Percentiles rank a stretch among this genome's conserved stretches.
Evolutionary conservation across 164 flowering plant genomes (phyloP).

Genomic region (Santalum album): DNA sequence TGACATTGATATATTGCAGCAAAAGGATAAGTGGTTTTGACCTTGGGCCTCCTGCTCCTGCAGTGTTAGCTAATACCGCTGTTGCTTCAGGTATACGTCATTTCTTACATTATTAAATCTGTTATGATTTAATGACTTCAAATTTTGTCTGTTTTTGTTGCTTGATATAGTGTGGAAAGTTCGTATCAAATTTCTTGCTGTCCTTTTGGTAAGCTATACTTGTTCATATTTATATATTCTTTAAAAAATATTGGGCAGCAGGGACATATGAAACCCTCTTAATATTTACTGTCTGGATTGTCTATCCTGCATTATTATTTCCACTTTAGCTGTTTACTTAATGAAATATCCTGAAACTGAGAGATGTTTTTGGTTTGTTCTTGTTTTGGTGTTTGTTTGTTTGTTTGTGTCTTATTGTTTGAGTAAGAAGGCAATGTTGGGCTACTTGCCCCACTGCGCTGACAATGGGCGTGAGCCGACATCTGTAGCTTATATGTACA

Average conservation of each 20-base stretch:
- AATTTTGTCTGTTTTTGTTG: constrained; percentile 14
- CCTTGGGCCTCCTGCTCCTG: constrained; percentile 86
- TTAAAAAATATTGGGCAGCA: neutral
- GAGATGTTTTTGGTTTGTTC: constrained; percentile 59
- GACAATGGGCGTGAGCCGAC: constrained; percentile 98
- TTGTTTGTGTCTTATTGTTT: constrained; percentile 74
- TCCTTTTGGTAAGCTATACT: constrained; percentile 65
- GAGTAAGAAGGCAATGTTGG: constrained; percentile 96
- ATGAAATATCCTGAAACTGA: constrained; percentile 68
- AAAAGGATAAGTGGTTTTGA: constrained; percentile 94
- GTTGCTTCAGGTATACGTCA: constrained; percentile 46
- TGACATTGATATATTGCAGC: constrained; percentile 37
- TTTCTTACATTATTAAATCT: constrained; percentile 3
- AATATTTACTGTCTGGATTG: constrained; percentile 17
- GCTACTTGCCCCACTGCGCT: constrained; percentile 95
- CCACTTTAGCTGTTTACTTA: constrained; percentile 33
- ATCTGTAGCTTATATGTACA: constrained; percentile 91
- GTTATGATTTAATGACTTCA: constrained; percentile 16
- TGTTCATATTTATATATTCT: constrained; percentile 15
- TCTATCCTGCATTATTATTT: constrained; percentile 13
- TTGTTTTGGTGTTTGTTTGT: constrained; percentile 87
- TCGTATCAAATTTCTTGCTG: constrained; percentile 51
- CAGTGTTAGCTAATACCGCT: constrained; percentile 49
- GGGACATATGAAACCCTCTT: constrained; percentile 8
- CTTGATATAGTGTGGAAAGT: constrained; percentile 56